Base-by-base conservation (phyloP, 177 flowering plant genomes). In the Vitis hybrid region DNA sequence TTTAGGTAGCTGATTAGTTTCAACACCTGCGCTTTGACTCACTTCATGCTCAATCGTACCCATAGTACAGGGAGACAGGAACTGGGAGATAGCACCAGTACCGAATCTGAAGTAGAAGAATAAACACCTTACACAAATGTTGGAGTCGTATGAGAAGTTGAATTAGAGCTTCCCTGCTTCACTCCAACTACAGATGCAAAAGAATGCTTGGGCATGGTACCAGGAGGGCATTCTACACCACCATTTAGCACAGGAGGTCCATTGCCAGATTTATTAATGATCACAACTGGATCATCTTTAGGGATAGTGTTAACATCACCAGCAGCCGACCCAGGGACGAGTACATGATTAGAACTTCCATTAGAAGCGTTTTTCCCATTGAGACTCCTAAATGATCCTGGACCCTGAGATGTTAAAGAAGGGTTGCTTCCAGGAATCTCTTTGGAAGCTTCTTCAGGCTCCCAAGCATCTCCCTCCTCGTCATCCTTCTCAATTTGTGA, bases 371-470 rank as follows among this genome's bases (percentile, higher is more conserved):
- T 61, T 64, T 86, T 96, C 50, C 91, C 92, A 78, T 87, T 79
- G 46, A 87, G 80, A 83, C 91, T 92, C 80, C 90, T 84, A 63
- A 84, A 90, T 61, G 97, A 91, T 69, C 84, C 83, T 11, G 97
- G 89, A 30, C 97, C 99, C 56, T 95, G 97, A 69, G 87, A 77
- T 59, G 80, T 69, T 27, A 82, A 59, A 63, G 87, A 68, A 9
- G 78, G 85, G 61, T 61, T 73, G 56, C 74, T 80, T 64, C 64
- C 90, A 63, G 80, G 61, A 73, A 69, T 61, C 35, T 50, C 81
- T 78, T 75, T 82, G 13, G 82, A 78, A 72, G 83, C 50, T 66
- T 89, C 92, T 72, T 88, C 87, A 52, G 81, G 71, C 75, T 85
- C 94, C 97, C 90, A 92, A 3, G 67, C 30, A 64, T 87, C 92